Evolutionary conservation across 371 early-diverging fungal species (phyloP).

Genomic region (Parasitella parasitica): DNA sequence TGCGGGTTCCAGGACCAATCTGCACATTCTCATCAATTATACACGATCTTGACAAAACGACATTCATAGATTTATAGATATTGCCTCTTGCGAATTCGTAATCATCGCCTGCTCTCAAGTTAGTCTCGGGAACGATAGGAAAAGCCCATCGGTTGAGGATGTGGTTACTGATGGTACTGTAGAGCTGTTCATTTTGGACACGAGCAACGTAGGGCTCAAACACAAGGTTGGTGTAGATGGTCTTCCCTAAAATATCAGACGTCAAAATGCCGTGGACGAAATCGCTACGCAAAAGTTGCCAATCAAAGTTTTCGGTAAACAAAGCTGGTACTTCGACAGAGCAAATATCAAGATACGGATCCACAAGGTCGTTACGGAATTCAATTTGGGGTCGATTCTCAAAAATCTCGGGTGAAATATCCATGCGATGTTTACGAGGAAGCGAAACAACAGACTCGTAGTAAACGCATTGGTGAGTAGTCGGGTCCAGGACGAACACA

Average conservation of each 20-base stretch:
- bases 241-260: conserved; percentile 86
- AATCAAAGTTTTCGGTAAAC: conserved; percentile 97
- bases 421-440: conserved; percentile 62
- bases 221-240: conserved; percentile 83
- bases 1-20: conserved; percentile 73
- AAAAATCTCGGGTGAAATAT: conserved; percentile 64
- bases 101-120: conserved; percentile 61
- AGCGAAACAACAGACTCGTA: conserved; percentile 74
- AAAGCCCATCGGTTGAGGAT: conserved; percentile 90
- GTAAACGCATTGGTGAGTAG: conserved; percentile 76
- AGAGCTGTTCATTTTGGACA: conserved; percentile 79
- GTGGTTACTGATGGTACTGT: conserved; percentile 86
- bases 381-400: conserved; percentile 70
- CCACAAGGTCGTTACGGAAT: conserved; percentile 89
- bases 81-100: conserved; percentile 78
- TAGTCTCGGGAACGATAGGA: conserved; percentile 92
- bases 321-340: conserved; percentile 91
- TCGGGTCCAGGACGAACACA: conserved; percentile 81
- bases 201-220: conserved; percentile 82
- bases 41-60: conserved; percentile 76
- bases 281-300: conserved; percentile 86
- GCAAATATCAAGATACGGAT: conserved; percentile 92
- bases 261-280: conserved; percentile 92
- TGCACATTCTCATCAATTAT: conserved; percentile 79
- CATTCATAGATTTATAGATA: conserved; percentile 81